Conservation (phyloP, 805 yeast species). For the Suhomyces sp. region DNA sequence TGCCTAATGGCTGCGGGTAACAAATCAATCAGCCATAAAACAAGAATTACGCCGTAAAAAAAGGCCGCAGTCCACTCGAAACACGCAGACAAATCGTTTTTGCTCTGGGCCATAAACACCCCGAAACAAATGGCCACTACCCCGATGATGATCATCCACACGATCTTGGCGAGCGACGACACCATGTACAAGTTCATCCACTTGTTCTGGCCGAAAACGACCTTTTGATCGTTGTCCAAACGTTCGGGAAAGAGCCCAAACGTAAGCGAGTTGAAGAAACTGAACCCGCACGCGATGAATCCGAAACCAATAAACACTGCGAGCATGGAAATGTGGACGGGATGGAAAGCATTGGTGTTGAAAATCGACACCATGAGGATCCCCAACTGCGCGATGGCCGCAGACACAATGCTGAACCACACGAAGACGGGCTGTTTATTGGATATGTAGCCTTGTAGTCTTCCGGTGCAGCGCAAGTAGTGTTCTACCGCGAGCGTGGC, state of each 20-base stretch:
- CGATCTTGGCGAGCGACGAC: slow-evolving; percentile 50
- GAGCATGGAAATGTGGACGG: slow-evolving; percentile 68
- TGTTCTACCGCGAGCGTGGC: slow-evolving; percentile 63
- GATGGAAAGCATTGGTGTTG: slow-evolving; percentile 55
- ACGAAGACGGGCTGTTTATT: slow-evolving; percentile 42
- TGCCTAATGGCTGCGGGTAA: slow-evolving; percentile 40
- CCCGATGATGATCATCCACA: slow-evolving; percentile 68
- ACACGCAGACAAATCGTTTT: slow-evolving; percentile 50
- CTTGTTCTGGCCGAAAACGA: slow-evolving; percentile 35
- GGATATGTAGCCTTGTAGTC: slow-evolving; percentile 53
- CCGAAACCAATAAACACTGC: slow-evolving; percentile 66
- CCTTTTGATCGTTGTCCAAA: slow-evolving; percentile 35
- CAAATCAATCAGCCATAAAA: slow-evolving; percentile 66
- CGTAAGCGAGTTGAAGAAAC: slow-evolving; percentile 35
- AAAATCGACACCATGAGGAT: slow-evolving; percentile 72
- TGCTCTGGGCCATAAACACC: slow-evolving; percentile 31
- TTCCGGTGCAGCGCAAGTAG: slow-evolving; percentile 52
- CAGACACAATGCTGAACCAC: slow-evolving; percentile 42
- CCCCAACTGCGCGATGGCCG: slow-evolving; percentile 64
- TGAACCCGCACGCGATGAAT: slow-evolving; percentile 46
- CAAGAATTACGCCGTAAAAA: slow-evolving; percentile 70
- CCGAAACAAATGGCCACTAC: slow-evolving; percentile 70
- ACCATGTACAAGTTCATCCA: slow-evolving; percentile 43
- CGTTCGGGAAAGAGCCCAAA: slow-evolving; percentile 38
- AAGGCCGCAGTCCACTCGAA: slow-evolving; percentile 89